phyloP scores from a whole-genome alignment of 1,284 basidiomycete genomes.

The Vanrija sp. region DNA sequence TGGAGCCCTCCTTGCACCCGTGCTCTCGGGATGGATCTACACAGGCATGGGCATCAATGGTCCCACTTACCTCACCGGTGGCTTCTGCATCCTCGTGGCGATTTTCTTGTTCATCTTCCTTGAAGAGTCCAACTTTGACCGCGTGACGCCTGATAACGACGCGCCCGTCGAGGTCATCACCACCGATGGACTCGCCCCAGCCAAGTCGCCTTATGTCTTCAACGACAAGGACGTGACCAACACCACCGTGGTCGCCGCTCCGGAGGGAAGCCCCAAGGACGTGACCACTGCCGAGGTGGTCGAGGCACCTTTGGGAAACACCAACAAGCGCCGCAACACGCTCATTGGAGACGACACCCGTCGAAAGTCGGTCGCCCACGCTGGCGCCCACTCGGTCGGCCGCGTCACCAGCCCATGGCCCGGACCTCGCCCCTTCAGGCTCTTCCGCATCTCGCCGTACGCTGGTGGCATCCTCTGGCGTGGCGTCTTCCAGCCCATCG shows the following conservation, averaged over 20 bases:
- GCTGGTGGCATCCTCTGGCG: constrained; percentile 16
- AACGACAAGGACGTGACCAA: background rate
- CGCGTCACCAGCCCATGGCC: constrained; percentile 11
- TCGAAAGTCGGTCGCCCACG: too few relatives aligned
- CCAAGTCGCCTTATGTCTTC: background rate
- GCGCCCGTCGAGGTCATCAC: background rate
- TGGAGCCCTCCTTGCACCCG: constrained; percentile 20
- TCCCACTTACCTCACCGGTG: constrained; percentile 17
- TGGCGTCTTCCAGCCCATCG: constrained; percentile 16
- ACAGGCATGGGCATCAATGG: constrained; percentile 23
- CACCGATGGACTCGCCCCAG: background rate
- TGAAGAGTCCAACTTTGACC: constrained; percentile 28
- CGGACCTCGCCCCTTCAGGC: constrained; percentile 11
- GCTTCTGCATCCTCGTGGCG: constrained; percentile 15
- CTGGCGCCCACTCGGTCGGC: constrained; percentile 1
- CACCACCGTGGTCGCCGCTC: background rate
- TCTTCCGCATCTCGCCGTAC: constrained; percentile 11
- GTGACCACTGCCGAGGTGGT: too few relatives aligned
- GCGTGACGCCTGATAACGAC: constrained; percentile 1
- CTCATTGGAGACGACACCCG: background rate
- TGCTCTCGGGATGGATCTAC: constrained; percentile 28
- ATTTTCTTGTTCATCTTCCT: constrained; percentile 27
- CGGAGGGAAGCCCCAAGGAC: background rate
- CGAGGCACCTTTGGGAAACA: too few relatives aligned
- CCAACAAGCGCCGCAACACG: background rate